Evolutionary conservation across 495 filamentous ascomycete genomes (phyloP), one percentile per base, ranked within the genome.

Genomic region (Aspergillus hancockii): DNA sequence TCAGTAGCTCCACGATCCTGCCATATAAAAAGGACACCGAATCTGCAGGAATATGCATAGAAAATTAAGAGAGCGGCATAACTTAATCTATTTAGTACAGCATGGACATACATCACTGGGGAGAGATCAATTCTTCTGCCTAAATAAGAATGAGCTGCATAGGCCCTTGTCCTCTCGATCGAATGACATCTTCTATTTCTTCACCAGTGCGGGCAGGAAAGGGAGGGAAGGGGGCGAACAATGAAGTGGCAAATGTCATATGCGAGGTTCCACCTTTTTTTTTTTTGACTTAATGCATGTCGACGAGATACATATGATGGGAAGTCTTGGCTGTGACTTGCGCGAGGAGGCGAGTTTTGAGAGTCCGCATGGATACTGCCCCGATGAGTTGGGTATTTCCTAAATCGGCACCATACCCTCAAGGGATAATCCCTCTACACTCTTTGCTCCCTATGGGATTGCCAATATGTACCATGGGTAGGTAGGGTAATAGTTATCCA

Each of bases 101-200:
- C 3, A 28, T 28, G 25, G 7, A 28, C 16, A n/a, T 40, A 28
- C 16, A n/a, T 40, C 12, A 12, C 36, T 40, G 2, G 12, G 16
- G 40, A n/a, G n/a, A n/a, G 40, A 43, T 43, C 40, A 47, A 47
- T 22, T 22, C 10, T 22, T 47, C 43, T 47, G 19, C 43, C 43
- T 47, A 47, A 41, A 41, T n/a, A 41, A 14, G 38, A 6, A 41
- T 41, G 34, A 10, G 7, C 4, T 36, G 34, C 34, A 10, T 36
- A 5, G 3, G 8, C 34, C 34, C 32, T 8, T 1, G 2, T n/a
- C n/a, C 14, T 7, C 12, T 16, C 14, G 38, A 41, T 41, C 38
- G 5, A 41, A 41, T 41, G n/a, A 16, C 14, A 41, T 16, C 16
- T 41, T n/a, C n/a, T 7, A 14, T 10, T 41, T 41, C 38, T 16